Conservation (phyloP, 257 asterid genomes). For the Solanum ahanhuiri region DNA sequence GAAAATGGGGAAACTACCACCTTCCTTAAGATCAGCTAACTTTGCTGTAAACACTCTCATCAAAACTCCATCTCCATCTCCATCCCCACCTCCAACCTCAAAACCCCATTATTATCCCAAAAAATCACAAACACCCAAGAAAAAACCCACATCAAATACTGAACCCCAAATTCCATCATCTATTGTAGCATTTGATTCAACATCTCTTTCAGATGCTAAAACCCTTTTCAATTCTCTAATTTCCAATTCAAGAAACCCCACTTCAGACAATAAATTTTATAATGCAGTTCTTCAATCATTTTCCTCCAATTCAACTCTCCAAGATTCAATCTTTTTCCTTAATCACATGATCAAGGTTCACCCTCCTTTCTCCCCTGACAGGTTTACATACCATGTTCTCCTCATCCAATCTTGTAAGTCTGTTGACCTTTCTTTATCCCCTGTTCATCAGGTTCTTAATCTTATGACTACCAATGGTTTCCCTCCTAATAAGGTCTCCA, state of each 20-base stretch:
- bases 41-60: slow-evolving; percentile 9
- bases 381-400: slow-evolving; percentile 56
- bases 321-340: slow-evolving; percentile 69
- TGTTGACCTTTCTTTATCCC: slow-evolving; percentile 36
- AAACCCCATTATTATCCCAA: slow-evolving; percentile 15
- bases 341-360: slow-evolving; percentile 68
- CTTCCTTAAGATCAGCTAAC: too few species aligned
- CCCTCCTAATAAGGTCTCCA: slow-evolving; percentile 56
- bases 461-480: slow-evolving; percentile 55
- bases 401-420: slow-evolving; percentile 56
- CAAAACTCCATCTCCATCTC: slow-evolving; percentile 11
- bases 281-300: slow-evolving; percentile 61
- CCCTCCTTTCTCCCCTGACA: slow-evolving; percentile 70
- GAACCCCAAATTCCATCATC: slow-evolving; percentile 17
- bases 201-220: slow-evolving; percentile 70
- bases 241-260: slow-evolving; percentile 31
- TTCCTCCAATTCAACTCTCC: slow-evolving; percentile 48
- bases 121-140: slow-evolving; percentile 9
- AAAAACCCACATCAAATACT: slow-evolving; percentile 2
- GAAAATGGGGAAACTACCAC: too few species aligned
- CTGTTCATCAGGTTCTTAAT: slow-evolving; percentile 54
- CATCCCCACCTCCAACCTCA: background rate
- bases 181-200: slow-evolving; percentile 32
- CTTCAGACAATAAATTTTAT: slow-evolving; percentile 47
- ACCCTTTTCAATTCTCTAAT: slow-evolving; percentile 56